phyloP scores from a whole-genome alignment of 2,329 filamentous ascomycete genomes.

The Arachnomyces sp. region DNA sequence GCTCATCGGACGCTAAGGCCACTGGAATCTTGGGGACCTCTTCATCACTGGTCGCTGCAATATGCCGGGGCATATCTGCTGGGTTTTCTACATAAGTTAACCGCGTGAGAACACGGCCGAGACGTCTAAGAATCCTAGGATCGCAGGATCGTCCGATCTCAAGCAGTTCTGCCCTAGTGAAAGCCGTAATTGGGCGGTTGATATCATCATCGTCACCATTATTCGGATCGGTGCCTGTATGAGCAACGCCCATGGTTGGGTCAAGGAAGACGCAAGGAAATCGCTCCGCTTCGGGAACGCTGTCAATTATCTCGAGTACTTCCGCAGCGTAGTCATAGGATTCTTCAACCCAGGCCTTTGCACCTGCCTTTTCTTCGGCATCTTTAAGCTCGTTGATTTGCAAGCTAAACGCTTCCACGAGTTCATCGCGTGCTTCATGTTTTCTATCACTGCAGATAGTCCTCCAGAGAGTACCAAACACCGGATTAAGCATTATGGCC shows the following conservation, averaged over 20 bases:
- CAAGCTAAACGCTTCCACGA: conserved; percentile 38
- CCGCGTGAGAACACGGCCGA: conserved; percentile 42
- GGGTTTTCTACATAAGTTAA: conserved; percentile 38
- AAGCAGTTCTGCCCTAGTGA: conserved; percentile 42
- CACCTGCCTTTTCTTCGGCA: conserved; percentile 26
- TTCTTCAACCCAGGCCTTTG: conserved; percentile 45
- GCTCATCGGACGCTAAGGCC: conserved; percentile 29
- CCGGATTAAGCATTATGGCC: conserved; percentile 42
- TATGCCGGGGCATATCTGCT: conserved; percentile 39
- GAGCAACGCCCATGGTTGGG: conserved; percentile 37
- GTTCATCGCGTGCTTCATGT: conserved; percentile 33
- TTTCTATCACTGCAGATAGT: conserved; percentile 42
- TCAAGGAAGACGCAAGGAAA: conserved; percentile 47
- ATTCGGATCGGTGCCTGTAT: conserved; percentile 5
- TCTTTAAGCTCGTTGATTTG: conserved; percentile 32
- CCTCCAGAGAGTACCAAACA: conserved; percentile 46
- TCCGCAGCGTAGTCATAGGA: conserved; percentile 45
- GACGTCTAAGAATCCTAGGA: conserved; percentile 39
- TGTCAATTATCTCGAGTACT: conserved; percentile 31
- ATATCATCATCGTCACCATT: conserved; percentile 16
- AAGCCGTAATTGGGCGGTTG: conserved; percentile 22
- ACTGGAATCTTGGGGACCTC: conserved; percentile 40
- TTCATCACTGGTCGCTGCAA: conserved; percentile 24
- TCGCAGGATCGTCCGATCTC: conserved; percentile 49
- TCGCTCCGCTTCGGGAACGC: conserved; percentile 30